A percentile compares a stretch with the other conserved stretches of the same genome.
Conservation (phyloP, 2,329 filamentous ascomycete species). For the Colletotrichum sansevieriae region DNA sequence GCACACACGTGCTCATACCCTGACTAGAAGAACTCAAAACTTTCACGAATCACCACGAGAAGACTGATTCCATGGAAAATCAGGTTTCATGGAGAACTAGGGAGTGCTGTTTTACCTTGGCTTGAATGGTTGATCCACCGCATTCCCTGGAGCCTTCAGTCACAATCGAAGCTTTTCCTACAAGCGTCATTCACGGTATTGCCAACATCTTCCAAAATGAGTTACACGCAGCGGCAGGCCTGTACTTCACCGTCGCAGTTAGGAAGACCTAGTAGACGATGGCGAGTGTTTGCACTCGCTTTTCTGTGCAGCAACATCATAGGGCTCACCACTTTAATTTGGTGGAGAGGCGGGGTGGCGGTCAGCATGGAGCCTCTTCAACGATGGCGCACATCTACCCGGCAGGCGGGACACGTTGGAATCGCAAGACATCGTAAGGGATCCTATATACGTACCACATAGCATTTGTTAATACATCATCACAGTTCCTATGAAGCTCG, state of each 20-base stretch:
- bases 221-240: neutral
- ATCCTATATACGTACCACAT: fast-evolving
- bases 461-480: neutral
- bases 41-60: too few relatives aligned
- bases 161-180: neutral
- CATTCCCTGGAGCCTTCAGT: neutral
- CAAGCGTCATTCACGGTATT: neutral
- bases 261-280: neutral
- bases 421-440: neutral
- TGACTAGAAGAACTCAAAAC: neutral
- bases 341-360: neutral
- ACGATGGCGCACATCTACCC: neutral
- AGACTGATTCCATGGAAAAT: too few relatives aligned
- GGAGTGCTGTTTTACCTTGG: too few relatives aligned
- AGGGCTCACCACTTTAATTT: neutral
- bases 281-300: neutral
- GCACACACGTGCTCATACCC: neutral
- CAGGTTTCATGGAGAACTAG: too few relatives aligned
- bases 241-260: neutral
- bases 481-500: neutral
- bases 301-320: neutral
- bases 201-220: neutral
- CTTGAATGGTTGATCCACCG: too few relatives aligned
- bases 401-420: neutral
- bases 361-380: slow-evolving; percentile 2